phyloP scores from a whole-genome alignment of 257 asterid species.

The Primulina tabacum region DNA sequence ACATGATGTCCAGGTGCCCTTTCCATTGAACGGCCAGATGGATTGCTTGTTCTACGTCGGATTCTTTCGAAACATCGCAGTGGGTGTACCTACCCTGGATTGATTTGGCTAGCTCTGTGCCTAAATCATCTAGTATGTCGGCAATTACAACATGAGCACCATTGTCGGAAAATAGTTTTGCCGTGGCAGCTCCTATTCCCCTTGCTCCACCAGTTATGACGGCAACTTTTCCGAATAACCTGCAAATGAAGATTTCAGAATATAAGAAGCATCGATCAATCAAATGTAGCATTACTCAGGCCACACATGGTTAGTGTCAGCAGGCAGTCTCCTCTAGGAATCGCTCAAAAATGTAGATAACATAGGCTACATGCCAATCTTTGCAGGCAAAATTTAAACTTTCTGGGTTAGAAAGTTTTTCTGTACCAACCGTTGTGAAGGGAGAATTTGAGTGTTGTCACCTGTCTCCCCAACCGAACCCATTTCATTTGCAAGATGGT shows the following conservation, averaged over 20 bases:
- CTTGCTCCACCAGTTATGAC: constrained; percentile 84
- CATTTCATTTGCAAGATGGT: constrained; percentile 28
- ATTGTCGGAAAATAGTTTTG: constrained; percentile 46
- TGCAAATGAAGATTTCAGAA: constrained; percentile 1
- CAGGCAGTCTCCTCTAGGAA: neutral
- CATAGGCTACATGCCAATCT: neutral
- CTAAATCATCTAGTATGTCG: constrained; percentile 57
- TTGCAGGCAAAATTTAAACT: neutral
- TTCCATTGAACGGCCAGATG: constrained; percentile 51
- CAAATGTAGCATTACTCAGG: neutral
- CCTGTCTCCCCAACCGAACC: constrained; percentile 24
- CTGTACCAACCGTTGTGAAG: constrained; percentile 39
- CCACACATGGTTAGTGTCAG: neutral
- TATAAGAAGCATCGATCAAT: neutral
- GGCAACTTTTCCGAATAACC: constrained; percentile 62
- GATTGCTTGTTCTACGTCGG: constrained; percentile 52
- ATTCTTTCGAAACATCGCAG: constrained; percentile 67
- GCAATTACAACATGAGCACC: constrained; percentile 71
- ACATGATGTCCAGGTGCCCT: constrained; percentile 71
- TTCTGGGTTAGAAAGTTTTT: neutral
- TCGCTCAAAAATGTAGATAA: neutral
- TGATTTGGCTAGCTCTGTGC: constrained; percentile 43
- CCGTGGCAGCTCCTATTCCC: constrained; percentile 85
- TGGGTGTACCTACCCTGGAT: constrained; percentile 50
- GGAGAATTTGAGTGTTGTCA: neutral